Evolutionary conservation across 2,329 filamentous ascomycete species (phyloP).

Genomic region (Apiospora arundinis): DNA sequence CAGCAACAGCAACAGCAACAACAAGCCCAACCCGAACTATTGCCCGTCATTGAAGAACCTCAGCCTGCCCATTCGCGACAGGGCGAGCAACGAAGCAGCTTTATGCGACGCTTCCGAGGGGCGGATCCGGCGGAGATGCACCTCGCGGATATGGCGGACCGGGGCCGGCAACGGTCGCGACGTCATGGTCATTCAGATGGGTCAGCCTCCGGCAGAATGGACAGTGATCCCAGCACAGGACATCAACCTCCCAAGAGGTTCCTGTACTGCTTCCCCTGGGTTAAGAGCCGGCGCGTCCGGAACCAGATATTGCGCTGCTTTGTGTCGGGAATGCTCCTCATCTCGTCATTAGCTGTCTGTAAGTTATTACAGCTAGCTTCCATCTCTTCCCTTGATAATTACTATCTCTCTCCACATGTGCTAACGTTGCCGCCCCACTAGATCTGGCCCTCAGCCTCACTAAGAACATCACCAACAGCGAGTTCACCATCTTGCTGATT

Average conservation of each 20-base stretch:
- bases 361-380: conserved; percentile 44
- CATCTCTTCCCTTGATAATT: neutral
- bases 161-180: conserved; percentile 44
- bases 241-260: conserved; percentile 48
- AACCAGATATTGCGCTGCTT: conserved; percentile 65
- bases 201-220: conserved; percentile 18
- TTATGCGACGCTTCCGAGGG: conserved; percentile 42
- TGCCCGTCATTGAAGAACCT: conserved; percentile 33
- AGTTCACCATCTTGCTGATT: conserved; percentile 82
- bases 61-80: conserved; percentile 30
- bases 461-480: conserved; percentile 65
- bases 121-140: conserved; percentile 57
- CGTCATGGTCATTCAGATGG: conserved; percentile 27
- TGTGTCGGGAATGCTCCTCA: conserved; percentile 68
- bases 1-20: neutral
- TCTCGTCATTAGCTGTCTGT: conserved; percentile 69
- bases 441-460: conserved; percentile 77
- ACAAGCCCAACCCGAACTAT: conserved; percentile 16
- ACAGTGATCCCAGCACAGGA: conserved; percentile 25
- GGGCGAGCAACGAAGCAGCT: conserved; percentile 24
- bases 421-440: conserved; percentile 42
- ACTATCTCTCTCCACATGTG: neutral
- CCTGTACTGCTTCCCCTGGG: conserved; percentile 61
- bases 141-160: conserved; percentile 51
- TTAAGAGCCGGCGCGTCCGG: conserved; percentile 60